A percentile compares a stretch with the other conserved stretches of the same genome.
phyloP scores from a whole-genome alignment of 805 yeast species.

The Ogataea corticis region DNA sequence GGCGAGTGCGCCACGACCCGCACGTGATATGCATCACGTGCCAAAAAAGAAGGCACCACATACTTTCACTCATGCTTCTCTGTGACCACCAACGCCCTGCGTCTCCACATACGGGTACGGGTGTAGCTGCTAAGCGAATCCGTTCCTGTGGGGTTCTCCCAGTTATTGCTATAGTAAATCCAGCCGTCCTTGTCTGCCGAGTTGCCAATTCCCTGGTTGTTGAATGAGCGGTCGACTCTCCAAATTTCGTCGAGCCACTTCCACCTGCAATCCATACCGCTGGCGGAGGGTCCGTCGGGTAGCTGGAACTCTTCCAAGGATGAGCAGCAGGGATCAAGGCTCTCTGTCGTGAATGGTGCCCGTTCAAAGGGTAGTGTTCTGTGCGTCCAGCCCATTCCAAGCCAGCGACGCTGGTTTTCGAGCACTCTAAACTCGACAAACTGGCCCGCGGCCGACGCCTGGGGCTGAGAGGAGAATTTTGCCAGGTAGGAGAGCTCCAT shows the following conservation, averaged over 20 bases:
- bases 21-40: constrained; percentile 3
- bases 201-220: constrained; percentile 21
- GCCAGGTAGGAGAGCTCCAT: constrained; percentile 13
- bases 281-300: constrained; percentile 40
- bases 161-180: constrained; percentile 52
- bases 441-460: constrained; percentile 36
- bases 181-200: constrained; percentile 47
- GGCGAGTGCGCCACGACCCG: constrained; percentile 5
- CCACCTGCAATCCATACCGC: constrained; percentile 39
- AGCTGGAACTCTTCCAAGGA: constrained; percentile 42
- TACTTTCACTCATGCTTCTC: too few species aligned
- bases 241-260: constrained; percentile 57
- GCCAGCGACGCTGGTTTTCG: constrained; percentile 63
- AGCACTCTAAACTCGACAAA: constrained; percentile 49
- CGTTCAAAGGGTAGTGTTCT: constrained; percentile 54
- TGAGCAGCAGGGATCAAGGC: constrained; percentile 32
- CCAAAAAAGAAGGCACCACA: background rate
- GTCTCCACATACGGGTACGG: constrained; percentile 50
- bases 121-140: constrained; percentile 55
- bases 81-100: constrained; percentile 40
- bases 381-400: constrained; percentile 61
- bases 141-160: constrained; percentile 41
- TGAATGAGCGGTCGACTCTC: constrained; percentile 45
- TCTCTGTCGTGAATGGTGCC: constrained; percentile 46
- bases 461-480: constrained; percentile 11